Evolutionary conservation across 768 basidiomycete species (phyloP), one percentile per base, ranked within the genome.

Genomic region (Neoboletus brunneissimus): DNA sequence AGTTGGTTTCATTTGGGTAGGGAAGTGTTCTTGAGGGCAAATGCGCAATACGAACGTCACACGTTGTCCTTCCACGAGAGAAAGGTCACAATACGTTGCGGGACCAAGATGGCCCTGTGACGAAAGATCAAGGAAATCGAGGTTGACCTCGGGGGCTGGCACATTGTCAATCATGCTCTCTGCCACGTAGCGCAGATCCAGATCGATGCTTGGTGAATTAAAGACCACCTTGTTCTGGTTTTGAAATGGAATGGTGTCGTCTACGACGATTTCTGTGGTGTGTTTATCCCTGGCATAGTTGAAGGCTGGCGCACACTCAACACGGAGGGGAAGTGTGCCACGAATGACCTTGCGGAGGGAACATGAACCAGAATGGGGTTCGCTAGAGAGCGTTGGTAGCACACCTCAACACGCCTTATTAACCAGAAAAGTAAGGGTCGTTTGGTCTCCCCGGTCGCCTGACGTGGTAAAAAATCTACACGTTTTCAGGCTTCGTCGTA

Each of bases 271-370:
- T 29, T 77, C 69, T 1, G 89, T 88, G 9, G 77, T 81, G 71
- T 98, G 96, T 3, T 77, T 48, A 47, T 85, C 81, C 13, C 89
- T 81, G 0, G 93, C 94, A 64, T 99, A 99, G 72, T 97, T 88
- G 83, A 99, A 99, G 0, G 94, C 96, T 0, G 96, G 96, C 0
- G 92, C 93, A 64, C 92, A 94, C 75, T 98, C 91, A 72, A 98
- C 80, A 55, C 83, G 79, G 51, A 96, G 77, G 0, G 91, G 86
- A 32, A 97, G 76, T 8, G 68, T 80, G 1, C 96, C 96, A 18
- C 96, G 88, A 61, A 98, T 84, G 56, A 91, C 88, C 77, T 89
- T 31, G 43, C 0, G 12, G 44, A 49, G 11, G 42, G n/a, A 37
- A 27, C 8, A 15, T 49, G 4, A 57, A 9, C 10, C 2, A 37